phyloP scores from a whole-genome alignment of 352 stramenopile species.

The Pythium grandisporangium region DNA sequence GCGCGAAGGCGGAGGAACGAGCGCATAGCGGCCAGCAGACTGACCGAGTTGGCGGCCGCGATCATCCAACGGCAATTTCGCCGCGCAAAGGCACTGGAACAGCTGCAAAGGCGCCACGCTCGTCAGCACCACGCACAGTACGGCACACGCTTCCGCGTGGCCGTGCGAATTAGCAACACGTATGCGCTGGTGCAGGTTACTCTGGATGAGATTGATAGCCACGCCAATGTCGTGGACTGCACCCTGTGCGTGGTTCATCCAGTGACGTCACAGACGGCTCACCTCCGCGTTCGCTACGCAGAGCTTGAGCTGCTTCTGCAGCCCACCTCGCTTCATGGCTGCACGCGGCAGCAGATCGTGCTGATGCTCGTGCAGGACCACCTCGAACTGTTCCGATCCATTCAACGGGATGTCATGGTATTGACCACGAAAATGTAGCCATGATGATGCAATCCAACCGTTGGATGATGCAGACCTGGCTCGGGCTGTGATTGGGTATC shows the following conservation, averaged over 20 bases:
- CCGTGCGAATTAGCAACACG: slow-evolving; percentile 17
- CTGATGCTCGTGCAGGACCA: slow-evolving; percentile 13
- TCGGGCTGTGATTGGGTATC: background rate
- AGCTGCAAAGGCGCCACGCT: slow-evolving; percentile 5
- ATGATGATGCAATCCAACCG: slow-evolving; percentile 3
- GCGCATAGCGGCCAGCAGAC: no score
- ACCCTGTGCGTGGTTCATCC: slow-evolving; percentile 14
- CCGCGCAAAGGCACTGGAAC: slow-evolving; percentile 18
- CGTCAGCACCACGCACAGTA: slow-evolving; percentile 4
- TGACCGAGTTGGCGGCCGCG: no score
- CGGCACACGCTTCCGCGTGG: slow-evolving; percentile 14
- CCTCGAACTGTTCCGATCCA: slow-evolving; percentile 25
- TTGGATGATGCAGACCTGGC: slow-evolving; percentile 3
- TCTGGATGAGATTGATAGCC: slow-evolving; percentile 18
- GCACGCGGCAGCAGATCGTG: slow-evolving; percentile 9
- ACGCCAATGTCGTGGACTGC: slow-evolving; percentile 14
- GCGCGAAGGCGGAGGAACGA: background rate
- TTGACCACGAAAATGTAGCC: slow-evolving; percentile 12
- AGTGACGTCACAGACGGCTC: slow-evolving; percentile 4
- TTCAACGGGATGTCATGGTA: slow-evolving; percentile 18
- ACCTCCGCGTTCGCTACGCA: slow-evolving; percentile 9
- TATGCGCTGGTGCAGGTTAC: slow-evolving; percentile 11
- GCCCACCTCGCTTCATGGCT: background rate
- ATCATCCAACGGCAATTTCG: slow-evolving; percentile 12
- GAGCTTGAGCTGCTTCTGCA: slow-evolving; percentile 5